Conservation (phyloP, 2,329 filamentous ascomycete species). For the Amauroascus verrucosus region DNA sequence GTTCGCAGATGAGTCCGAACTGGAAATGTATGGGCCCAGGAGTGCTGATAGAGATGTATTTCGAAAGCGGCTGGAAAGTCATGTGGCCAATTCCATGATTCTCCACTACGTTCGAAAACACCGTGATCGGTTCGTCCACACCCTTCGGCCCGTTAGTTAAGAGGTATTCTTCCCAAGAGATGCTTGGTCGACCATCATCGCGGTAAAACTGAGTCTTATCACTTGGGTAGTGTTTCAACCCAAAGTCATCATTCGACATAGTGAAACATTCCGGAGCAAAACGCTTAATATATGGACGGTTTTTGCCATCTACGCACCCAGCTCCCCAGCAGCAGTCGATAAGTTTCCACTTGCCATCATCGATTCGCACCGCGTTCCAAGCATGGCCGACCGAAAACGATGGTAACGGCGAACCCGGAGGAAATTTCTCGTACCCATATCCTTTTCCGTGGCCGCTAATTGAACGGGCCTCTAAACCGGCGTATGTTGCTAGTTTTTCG, state of each 20-base stretch:
- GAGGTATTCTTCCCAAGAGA: slow-evolving; percentile 75
- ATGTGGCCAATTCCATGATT: slow-evolving; percentile 44
- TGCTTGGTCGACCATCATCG: slow-evolving; percentile 51
- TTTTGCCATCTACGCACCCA: slow-evolving; percentile 51
- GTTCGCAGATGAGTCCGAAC: slow-evolving; percentile 67
- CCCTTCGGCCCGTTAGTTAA: slow-evolving; percentile 45
- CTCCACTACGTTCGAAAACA: slow-evolving; percentile 40
- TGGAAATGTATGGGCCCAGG: slow-evolving; percentile 59
- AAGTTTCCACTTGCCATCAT: slow-evolving; percentile 81
- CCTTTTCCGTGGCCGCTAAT: slow-evolving; percentile 79
- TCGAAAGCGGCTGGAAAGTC: slow-evolving; percentile 52
- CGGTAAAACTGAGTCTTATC: slow-evolving; percentile 59
- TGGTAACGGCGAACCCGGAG: slow-evolving; percentile 56
- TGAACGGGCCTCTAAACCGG: slow-evolving; percentile 67
- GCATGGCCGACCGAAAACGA: slow-evolving; percentile 60
- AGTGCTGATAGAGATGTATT: slow-evolving; percentile 52
- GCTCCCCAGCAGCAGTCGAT: slow-evolving; percentile 91
- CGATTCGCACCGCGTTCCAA: slow-evolving; percentile 87
- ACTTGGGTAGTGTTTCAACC: slow-evolving; percentile 64
- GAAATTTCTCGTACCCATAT: slow-evolving; percentile 56
- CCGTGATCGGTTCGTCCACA: slow-evolving; percentile 32
- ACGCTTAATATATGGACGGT: slow-evolving; percentile 51
- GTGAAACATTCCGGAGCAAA: slow-evolving; percentile 57
- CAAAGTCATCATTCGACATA: slow-evolving; percentile 68
- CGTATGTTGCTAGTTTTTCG: slow-evolving; percentile 63